These are phyloP conservation scores for Emmonsia crescens DNA, from an alignment of 2,329 filamentous ascomycete genomes.

Conservation along the genomic window DNA sequence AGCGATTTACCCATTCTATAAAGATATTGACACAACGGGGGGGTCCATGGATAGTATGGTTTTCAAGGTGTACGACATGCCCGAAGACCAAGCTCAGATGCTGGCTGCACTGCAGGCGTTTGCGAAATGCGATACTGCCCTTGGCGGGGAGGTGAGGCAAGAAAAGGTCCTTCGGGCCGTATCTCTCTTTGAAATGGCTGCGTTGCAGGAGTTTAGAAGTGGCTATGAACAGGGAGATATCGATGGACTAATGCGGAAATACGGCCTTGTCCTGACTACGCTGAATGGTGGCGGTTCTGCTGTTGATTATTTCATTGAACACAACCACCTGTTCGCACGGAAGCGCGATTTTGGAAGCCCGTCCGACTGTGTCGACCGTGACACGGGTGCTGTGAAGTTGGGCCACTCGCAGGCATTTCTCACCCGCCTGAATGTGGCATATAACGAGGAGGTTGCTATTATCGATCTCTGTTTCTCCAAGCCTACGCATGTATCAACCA, in stretches of 20 bases:
- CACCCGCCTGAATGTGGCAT: slow-evolving; percentile 56
- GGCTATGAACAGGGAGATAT: slow-evolving; percentile 84
- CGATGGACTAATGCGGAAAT: slow-evolving; percentile 77
- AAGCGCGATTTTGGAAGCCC: slow-evolving; percentile 61
- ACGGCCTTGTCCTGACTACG: slow-evolving; percentile 71
- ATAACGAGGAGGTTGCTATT: slow-evolving; percentile 71
- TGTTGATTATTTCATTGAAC: slow-evolving; percentile 77
- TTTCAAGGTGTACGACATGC: slow-evolving; percentile 78
- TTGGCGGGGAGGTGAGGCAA: slow-evolving; percentile 60
- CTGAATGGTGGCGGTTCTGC: slow-evolving; percentile 71
- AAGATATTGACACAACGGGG: slow-evolving; percentile 62
- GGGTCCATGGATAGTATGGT: slow-evolving; percentile 66
- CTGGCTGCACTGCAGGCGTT: slow-evolving; percentile 71
- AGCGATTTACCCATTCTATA: slow-evolving; percentile 80
- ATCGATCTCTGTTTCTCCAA: slow-evolving; percentile 76
- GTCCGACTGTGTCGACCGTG: slow-evolving; percentile 67
- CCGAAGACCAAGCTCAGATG: slow-evolving; percentile 84
- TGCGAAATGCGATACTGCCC: slow-evolving; percentile 65
- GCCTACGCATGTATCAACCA: slow-evolving; percentile 58
- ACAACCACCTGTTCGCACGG: slow-evolving; percentile 72
- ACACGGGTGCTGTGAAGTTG: slow-evolving; percentile 58
- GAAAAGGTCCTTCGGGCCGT: slow-evolving; percentile 64
- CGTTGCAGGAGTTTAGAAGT: slow-evolving; percentile 82
- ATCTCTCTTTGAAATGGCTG: slow-evolving; percentile 78
- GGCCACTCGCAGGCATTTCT: slow-evolving; percentile 78